Evolutionary conservation across 257 asterid species (phyloP).

Genomic region (Salvia rosmarinus): DNA sequence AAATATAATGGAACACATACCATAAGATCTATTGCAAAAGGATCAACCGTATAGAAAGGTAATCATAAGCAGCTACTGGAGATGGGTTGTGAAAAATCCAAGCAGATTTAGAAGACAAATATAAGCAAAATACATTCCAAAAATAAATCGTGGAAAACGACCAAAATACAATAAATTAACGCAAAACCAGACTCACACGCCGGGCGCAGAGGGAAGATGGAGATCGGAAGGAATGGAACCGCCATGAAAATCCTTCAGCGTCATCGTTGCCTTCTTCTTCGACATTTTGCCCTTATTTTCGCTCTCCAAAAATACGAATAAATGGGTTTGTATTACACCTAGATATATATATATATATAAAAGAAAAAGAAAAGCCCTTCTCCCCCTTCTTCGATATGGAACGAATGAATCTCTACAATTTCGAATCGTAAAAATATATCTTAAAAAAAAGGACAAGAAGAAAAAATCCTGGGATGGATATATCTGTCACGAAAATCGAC

Average conservation of each 20-base stretch:
- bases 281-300: slow-evolving; percentile 50
- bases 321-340: not conserved
- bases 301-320: slow-evolving; percentile 27
- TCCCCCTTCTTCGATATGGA: slow-evolving; percentile 24
- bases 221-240: slow-evolving; percentile 98
- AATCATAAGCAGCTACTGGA: slow-evolving; percentile 5
- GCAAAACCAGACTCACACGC: slow-evolving; percentile 62
- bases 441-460: not conserved
- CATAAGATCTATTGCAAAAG: slow-evolving; percentile 25
- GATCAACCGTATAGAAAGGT: slow-evolving; percentile 13
- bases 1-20: not conserved
- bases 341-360: not conserved
- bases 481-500: slow-evolving; percentile 10
- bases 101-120: slow-evolving; percentile 8
- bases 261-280: slow-evolving; percentile 96
- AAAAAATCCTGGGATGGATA: slow-evolving; percentile 21
- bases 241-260: slow-evolving; percentile 91
- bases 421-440: slow-evolving; percentile 4
- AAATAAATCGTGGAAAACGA: not conserved
- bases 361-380: slow-evolving; percentile 18
- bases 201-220: slow-evolving; percentile 93
- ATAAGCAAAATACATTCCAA: slow-evolving; percentile 1
- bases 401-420: slow-evolving; percentile 34
- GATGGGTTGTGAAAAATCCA: not conserved
- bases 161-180: slow-evolving; percentile 9